phyloP scores from a whole-genome alignment of 306 rosid genomes.

The Senna tora region DNA sequence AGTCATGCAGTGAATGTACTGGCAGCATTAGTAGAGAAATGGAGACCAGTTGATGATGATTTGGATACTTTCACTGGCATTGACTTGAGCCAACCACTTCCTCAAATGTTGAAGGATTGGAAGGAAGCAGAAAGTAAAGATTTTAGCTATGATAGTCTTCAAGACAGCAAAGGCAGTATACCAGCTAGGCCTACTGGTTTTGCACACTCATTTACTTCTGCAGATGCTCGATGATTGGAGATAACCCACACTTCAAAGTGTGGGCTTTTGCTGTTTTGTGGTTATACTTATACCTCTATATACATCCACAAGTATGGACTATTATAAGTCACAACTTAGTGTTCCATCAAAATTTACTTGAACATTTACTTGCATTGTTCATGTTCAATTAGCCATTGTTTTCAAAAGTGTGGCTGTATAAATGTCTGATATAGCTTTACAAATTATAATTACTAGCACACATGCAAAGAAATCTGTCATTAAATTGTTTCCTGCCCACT shows the following conservation, averaged over 20 bases:
- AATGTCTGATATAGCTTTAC: not conserved
- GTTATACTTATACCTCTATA: not conserved
- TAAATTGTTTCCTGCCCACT: not conserved
- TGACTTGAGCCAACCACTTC: constrained; percentile 61
- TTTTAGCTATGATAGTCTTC: constrained; percentile 47
- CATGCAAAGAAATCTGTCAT: not conserved
- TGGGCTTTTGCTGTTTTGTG: constrained; percentile 7
- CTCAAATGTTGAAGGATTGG: constrained; percentile 76
- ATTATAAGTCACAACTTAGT: not conserved
- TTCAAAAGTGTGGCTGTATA: not conserved
- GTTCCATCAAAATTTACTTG: not conserved
- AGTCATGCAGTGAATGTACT: constrained; percentile 74
- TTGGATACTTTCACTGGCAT: constrained; percentile 49
- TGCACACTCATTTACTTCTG: constrained; percentile 72
- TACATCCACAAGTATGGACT: not conserved
- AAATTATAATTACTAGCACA: not conserved
- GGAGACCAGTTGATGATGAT: constrained; percentile 67
- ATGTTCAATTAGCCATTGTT: not conserved
- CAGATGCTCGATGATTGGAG: constrained; percentile 62
- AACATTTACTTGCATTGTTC: not conserved
- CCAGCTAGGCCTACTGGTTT: constrained; percentile 71
- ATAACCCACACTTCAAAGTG: constrained; percentile 9
- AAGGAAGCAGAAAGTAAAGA: constrained; percentile 63
- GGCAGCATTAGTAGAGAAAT: constrained; percentile 60
- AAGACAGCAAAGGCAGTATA: constrained; percentile 68